A percentile compares a stretch with the other conserved stretches of the same genome.
These are phyloP conservation scores for Cephalotrichum gorgonifer DNA, from an alignment of 2,329 filamentous ascomycete species.

Conservation along the genomic window DNA sequence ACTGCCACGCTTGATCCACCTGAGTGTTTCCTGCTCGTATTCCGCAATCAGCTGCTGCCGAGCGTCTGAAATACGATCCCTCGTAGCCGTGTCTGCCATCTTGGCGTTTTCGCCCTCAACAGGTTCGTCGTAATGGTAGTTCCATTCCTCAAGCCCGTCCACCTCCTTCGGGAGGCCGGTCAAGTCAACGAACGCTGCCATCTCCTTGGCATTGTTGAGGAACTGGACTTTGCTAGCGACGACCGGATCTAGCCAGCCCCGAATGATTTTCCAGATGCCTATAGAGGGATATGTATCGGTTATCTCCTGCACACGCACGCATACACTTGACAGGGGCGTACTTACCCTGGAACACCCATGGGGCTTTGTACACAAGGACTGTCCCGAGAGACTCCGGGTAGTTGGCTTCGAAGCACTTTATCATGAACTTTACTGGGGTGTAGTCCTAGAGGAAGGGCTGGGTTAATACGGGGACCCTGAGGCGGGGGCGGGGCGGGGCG, in stretches of 20 bases:
- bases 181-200: slow-evolving; percentile 64
- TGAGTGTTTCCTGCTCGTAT: slow-evolving; percentile 63
- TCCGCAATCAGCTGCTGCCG: slow-evolving; percentile 56
- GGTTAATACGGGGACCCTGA: neutral
- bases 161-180: slow-evolving; percentile 70
- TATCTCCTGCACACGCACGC: neutral
- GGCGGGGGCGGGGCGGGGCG: neutral
- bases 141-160: slow-evolving; percentile 77
- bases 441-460: slow-evolving; percentile 55
- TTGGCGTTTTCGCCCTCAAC: slow-evolving; percentile 61
- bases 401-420: slow-evolving; percentile 98
- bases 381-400: slow-evolving; percentile 88
- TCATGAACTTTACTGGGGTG: slow-evolving; percentile 95
- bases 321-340: slow-evolving; percentile 5
- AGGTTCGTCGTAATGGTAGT: slow-evolving; percentile 75
- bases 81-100: slow-evolving; percentile 56
- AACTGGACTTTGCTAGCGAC: slow-evolving; percentile 93
- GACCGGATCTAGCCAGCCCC: slow-evolving; percentile 92
- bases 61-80: slow-evolving; percentile 52
- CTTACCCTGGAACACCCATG: slow-evolving; percentile 89
- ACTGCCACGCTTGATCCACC: slow-evolving; percentile 51
- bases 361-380: slow-evolving; percentile 89
- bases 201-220: slow-evolving; percentile 68
- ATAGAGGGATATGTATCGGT: neutral
- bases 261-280: slow-evolving; percentile 95